A percentile compares a stretch with the other conserved stretches of the same genome.
Conservation (phyloP, 2,329 filamentous ascomycete genomes). For the Ophiocordyceps camponoti-saundersi region DNA sequence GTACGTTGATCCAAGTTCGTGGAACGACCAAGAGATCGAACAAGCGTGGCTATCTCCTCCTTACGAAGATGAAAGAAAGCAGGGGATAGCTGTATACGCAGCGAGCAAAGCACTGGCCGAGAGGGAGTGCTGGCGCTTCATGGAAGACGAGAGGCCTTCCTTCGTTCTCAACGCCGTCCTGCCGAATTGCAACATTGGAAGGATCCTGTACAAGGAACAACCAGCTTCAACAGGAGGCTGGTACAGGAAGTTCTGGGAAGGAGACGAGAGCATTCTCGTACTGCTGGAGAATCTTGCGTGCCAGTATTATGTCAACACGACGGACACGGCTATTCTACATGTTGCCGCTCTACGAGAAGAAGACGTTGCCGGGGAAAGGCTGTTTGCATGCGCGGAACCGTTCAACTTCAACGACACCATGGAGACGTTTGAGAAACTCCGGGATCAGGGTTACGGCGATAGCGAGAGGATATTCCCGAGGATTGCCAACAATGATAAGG, state of each 20-base stretch:
- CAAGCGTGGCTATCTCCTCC: conserved; percentile 15
- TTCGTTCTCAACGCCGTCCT: conserved; percentile 11
- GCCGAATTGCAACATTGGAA: conserved; percentile 4
- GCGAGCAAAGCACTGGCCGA: conserved; percentile 19
- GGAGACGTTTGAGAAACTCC: background rate
- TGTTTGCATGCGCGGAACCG: conserved; percentile 7
- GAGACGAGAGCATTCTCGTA: background rate
- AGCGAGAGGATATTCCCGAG: background rate
- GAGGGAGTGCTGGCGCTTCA: conserved; percentile 17
- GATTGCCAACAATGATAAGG: background rate
- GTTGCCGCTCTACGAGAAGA: conserved; percentile 9
- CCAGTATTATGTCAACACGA: conserved; percentile 7
- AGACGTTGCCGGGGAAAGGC: conserved; percentile 7
- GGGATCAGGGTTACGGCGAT: background rate
- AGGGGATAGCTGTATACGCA: conserved; percentile 14
- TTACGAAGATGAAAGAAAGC: conserved; percentile 4
- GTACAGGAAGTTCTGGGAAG: conserved; percentile 1
- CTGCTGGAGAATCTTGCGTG: background rate
- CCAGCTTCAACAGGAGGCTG: background rate
- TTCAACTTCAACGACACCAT: conserved; percentile 6
- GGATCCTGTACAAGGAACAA: background rate
- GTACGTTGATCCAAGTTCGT: conserved; percentile 9
- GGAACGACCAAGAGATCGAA: conserved; percentile 15
- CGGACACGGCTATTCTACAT: conserved; percentile 10
- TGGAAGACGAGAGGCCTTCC: conserved; percentile 12